Evolutionary conservation across 2,329 filamentous ascomycete species (phyloP), one percentile per base, ranked within the genome.

Genomic region (Teratosphaeria epicoccoides): DNA sequence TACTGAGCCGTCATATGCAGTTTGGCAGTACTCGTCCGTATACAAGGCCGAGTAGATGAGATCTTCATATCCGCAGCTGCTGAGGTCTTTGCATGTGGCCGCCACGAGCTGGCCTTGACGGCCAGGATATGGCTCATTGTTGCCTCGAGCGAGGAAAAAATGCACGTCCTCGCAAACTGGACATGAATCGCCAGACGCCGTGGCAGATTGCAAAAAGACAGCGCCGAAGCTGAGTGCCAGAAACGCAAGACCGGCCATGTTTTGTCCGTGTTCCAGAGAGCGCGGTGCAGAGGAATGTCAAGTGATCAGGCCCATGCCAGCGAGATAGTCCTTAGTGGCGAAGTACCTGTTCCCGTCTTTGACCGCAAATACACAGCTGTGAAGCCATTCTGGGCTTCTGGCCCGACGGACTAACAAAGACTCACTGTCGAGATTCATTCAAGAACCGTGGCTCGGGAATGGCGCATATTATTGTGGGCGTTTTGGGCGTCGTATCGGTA

Each of bases 91-190:
- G 55, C 65, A 68, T 43, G 66, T 63, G 25, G 63, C 63, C 44
- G 60, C 55, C 6, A 67, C 59, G 7, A 69, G 60, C 46, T 57
- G 60, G 37, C 58, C 58, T 53, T 68, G 65, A 1, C 66, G 66
- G 3, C 67, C 66, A 1, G 66, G 67, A 47, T 69, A 69, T 1
- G 63, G 63, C 58, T 69, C 67, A 51, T 65, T 67, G 57, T 66
- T 65, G 22, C 66, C 66, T 25, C 58, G 58, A 6, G 56, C 60
- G n/a, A 59, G 43, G 53, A 61, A 60, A 49, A 62, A 43, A 28
- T 61, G 59, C 17, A 60, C 57, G 25, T 51, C 51, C 11, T 56
- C 47, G 54, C 60, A 61, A 3, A 45, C 50, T 3, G 47, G n/a
- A 20, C 53, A 55, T 24, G 53, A 46, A 17, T 40, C 33, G 7